A percentile compares a stretch with the other conserved stretches of the same genome.
Conservation (phyloP, 768 basidiomycete species). For the Kwoniella botswanensis region DNA sequence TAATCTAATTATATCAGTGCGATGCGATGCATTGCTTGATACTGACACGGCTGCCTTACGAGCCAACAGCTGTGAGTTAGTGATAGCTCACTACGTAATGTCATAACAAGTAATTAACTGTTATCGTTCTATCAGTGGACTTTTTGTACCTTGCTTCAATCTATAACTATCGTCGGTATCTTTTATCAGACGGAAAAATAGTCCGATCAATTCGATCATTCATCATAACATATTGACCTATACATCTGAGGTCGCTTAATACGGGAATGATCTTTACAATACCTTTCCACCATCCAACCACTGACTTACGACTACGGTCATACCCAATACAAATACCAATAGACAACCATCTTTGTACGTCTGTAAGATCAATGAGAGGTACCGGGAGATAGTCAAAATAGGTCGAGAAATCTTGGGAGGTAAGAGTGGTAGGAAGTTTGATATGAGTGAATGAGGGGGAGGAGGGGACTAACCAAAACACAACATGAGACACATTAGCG, state of each 20-base stretch:
- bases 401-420: constrained; percentile 53
- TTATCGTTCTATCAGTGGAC: too few relatives aligned
- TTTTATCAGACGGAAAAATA: too few relatives aligned
- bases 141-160: too few relatives aligned
- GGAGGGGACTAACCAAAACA: constrained; percentile 49
- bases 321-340: constrained; percentile 50
- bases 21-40: too few relatives aligned
- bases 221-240: not conserved
- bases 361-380: constrained; percentile 51
- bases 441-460: constrained; percentile 53
- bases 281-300: constrained; percentile 20
- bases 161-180: too few relatives aligned
- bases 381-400: constrained; percentile 53
- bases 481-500: constrained; percentile 5
- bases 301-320: constrained; percentile 38
- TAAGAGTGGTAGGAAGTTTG: constrained; percentile 56
- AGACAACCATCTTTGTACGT: constrained; percentile 55
- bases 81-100: too few relatives aligned
- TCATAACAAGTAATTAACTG: too few relatives aligned
- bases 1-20: too few relatives aligned
- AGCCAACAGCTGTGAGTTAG: too few relatives aligned
- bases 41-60: too few relatives aligned
- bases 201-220: too few relatives aligned
- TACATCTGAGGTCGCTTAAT: not conserved
- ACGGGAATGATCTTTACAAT: not conserved